Base-by-base conservation (phyloP, 2,329 filamentous ascomycete genomes). In the Fusarium compactum region DNA sequence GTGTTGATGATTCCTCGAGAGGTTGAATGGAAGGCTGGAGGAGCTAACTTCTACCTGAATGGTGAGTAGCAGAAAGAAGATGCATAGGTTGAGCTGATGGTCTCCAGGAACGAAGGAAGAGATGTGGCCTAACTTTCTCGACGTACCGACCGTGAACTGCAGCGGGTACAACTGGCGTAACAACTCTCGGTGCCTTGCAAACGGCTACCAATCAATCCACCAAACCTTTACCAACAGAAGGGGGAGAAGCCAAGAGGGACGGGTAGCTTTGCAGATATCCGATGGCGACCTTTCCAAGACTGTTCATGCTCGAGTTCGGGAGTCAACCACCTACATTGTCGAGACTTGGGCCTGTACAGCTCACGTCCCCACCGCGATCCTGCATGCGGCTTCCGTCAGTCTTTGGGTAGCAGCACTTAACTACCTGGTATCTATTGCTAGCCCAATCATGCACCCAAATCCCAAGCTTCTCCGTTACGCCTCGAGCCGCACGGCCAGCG, bases 271-370 rank as follows among this genome's bases (percentile, higher is more conserved):
- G 34, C 34, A 38, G 3, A 38, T 38, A 6, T 11, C 34, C 1
- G 34, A 38, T 38, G 5, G 34, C 5, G 34, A 38, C 5, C 34
- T 38, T n/a, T 38, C 11, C 16, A 38, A 38, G 34, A 38, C 34
- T 2, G 34, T 38, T 11, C 34, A 38, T n/a, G 34, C 34, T n/a
- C 16, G 16, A 38, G 34, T 9, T 38, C 16, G 34, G 6, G 34
- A n/a, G 2, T n/a, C 34, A 4, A 11, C 0, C 1, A 38, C 9
- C 16, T 6, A n/a, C 3, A 11, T 38, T 11, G 34, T 38, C 6
- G 34, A 38, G 6, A 38, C 34, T 11, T n/a, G 34, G 34, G 32
- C 32, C 2, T 11, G 5, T n/a, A 38, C 32, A 38, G 32, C 32
- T 2, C 32, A 38, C 3, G 32, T 38, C 9, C 16, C 32, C 9